Evolutionary conservation across 2,329 filamentous ascomycete species (phyloP).

Genomic region (Aspergillus pseudoviridinutans): DNA sequence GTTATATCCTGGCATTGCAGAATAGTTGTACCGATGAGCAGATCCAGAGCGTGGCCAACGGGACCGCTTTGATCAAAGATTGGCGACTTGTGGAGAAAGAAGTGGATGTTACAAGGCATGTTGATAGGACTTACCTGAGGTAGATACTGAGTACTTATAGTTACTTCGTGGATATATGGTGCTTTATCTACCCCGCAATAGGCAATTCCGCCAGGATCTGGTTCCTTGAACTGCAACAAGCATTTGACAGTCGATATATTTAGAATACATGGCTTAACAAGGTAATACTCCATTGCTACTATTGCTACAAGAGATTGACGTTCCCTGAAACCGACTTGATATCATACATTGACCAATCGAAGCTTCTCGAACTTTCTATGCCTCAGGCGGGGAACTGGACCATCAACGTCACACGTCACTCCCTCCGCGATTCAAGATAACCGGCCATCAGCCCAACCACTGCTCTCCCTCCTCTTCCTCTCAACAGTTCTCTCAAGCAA

Average conservation of each 20-base stretch:
- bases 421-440: constrained; percentile 4
- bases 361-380: constrained; percentile 38
- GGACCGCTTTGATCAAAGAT: constrained; percentile 45
- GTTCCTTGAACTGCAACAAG: no score
- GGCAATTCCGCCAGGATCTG: neutral
- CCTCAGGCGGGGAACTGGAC: neutral
- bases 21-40: constrained; percentile 45
- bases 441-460: constrained; percentile 8
- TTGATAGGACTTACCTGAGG: neutral
- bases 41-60: constrained; percentile 39
- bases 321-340: neutral
- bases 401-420: constrained; percentile 33
- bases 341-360: constrained; percentile 14
- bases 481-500: neutral
- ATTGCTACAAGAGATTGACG: neutral
- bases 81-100: constrained; percentile 40
- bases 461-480: neutral
- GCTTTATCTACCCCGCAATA: neutral
- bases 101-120: neutral
- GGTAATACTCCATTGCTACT: no score
- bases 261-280: neutral
- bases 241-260: neutral
- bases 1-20: constrained; percentile 41
- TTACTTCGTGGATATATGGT: neutral
- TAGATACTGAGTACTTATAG: neutral